Conservation (phyloP, 305 asterid genomes). For the Salvia sclarea region DNA sequence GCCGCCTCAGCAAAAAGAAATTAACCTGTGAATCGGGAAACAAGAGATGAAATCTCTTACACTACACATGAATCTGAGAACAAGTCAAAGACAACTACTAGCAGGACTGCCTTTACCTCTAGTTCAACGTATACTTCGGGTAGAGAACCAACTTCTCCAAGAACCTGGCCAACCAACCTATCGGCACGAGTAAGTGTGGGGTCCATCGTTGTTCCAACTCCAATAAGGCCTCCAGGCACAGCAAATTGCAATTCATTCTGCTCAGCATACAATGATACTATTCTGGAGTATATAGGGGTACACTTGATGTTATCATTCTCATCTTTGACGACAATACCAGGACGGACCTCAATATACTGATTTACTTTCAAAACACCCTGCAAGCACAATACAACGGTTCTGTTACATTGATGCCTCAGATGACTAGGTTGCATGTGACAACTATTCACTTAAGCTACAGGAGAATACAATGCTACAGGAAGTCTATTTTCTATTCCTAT, state of each 20-base stretch:
- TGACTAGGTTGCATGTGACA: slow-evolving; percentile 12
- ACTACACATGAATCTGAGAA: neutral
- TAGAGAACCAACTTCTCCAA: slow-evolving; percentile 94
- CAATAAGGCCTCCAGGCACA: slow-evolving; percentile 97
- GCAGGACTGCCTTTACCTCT: slow-evolving; percentile 54
- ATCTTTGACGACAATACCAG: slow-evolving; percentile 93
- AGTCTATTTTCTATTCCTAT: neutral
- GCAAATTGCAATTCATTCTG: slow-evolving; percentile 94
- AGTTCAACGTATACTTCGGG: slow-evolving; percentile 87
- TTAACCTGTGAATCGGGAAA: slow-evolving; percentile 66
- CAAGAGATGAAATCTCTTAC: slow-evolving; percentile 7
- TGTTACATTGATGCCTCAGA: neutral
- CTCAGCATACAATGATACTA: slow-evolving; percentile 83
- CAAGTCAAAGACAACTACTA: neutral
- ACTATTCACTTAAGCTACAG: neutral
- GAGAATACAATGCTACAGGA: neutral
- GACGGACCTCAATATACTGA: slow-evolving; percentile 88
- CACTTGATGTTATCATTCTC: slow-evolving; percentile 83
- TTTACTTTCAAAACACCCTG: slow-evolving; percentile 95
- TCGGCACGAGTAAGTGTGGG: slow-evolving; percentile 98
- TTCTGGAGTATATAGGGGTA: slow-evolving; percentile 93
- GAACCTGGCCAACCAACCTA: slow-evolving; percentile 97
- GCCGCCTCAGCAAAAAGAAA: slow-evolving; percentile 83
- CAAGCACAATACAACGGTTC: slow-evolving; percentile 29
- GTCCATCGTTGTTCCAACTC: slow-evolving; percentile 98